Base-by-base conservation (phyloP, 2,329 filamentous ascomycete genomes). In the Talaromyces sp. region DNA sequence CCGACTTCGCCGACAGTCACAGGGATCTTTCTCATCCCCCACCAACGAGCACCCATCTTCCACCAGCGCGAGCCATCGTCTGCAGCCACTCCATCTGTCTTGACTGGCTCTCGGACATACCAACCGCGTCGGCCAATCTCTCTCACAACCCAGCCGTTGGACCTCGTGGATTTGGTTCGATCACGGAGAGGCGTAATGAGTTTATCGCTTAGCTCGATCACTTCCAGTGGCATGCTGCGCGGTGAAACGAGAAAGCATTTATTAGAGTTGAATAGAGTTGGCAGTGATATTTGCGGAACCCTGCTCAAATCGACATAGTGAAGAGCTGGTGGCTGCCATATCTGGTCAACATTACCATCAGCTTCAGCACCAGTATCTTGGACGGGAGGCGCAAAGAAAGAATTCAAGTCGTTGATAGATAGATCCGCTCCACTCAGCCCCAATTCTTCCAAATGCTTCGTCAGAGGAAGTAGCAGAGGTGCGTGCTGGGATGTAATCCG, bases 41-140 rank as follows among this genome's bases (percentile, higher is more conserved):
- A 93, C 77, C 86, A 90, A 67, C 85, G 84, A 54, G 90, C 90
- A 32, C 90, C 90, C 88, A 91, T 89, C 79, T 94, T 94, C 90
- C 90, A 94, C 68, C 79, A 77, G 32, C 87, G 79, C 53, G 78
- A 74, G 1, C 85, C 85, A 65, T 87, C 83, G 69, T 88, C 85
- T 1, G 67, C 56, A 31, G 61, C 62, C 58, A 65, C 65, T 55
- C 65, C 64, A 31, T 50, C 51, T 17, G 70, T 78, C 66, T 64
- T 73, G 4, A 68, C 64, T 4, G 75, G 77, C 58, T 78, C 75
- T 11, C 79, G 74, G 32, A 79, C 87, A 77, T 74, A 92, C 88
- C 73, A 92, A 71, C 88, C 88, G 83, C 71, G 84, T 50, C 88
- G 84, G 62, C 88, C 87, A 64, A 80, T 68, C 54, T 92, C 88